Evolutionary conservation across 208 protist species (phyloP), one percentile per base, ranked within the genome.

Genomic region (Leishmania mexicana): DNA sequence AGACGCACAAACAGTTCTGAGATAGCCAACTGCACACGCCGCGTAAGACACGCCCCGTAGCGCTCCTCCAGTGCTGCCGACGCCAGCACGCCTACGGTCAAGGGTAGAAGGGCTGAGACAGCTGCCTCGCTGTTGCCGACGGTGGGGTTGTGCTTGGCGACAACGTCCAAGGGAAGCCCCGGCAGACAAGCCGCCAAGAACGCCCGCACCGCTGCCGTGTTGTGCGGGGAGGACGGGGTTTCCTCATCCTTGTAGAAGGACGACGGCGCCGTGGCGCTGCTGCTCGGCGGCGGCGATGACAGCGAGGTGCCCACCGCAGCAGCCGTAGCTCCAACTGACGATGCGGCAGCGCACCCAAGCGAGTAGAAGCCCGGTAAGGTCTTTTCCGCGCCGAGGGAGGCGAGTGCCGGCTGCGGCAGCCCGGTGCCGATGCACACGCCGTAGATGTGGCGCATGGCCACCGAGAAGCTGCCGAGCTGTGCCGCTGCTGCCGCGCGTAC

Each of bases 401-500:
- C 79, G 11, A 89, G 28, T 64, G 75, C 74, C 17, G 71, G 81
- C 79, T 73, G 84, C 7, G 94, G 94, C 74, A 96, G 85, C 1
- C 78, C 79, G 28, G 79, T 73, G 2, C 92, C 92, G 31, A 88
- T 80, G 82, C 94, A 95, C 28, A 94, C 89, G 60, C 81, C 73
- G 28, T 88, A 83, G 35, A 96, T 72, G 62, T 90, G 57, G 42
- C 78, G 78, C 88, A 97, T 91, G 45, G 92, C 89, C 35, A 88
- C 87, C n/a, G 79, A 45, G 75, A 92, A 89, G 88, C 88, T 89
- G 38, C 91, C 92, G 75, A 76, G 83, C 8, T 83, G 64, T 2
- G 92, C 89, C 7, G 94, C 92, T 35, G 94, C 92, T 45, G 71
- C 83, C 53, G 91, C 94, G 40, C 92, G 89, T 40, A 91, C 51